phyloP scores from a whole-genome alignment of 2,329 filamentous ascomycete genomes.

The Graphilbum ipis-grandicollis region DNA sequence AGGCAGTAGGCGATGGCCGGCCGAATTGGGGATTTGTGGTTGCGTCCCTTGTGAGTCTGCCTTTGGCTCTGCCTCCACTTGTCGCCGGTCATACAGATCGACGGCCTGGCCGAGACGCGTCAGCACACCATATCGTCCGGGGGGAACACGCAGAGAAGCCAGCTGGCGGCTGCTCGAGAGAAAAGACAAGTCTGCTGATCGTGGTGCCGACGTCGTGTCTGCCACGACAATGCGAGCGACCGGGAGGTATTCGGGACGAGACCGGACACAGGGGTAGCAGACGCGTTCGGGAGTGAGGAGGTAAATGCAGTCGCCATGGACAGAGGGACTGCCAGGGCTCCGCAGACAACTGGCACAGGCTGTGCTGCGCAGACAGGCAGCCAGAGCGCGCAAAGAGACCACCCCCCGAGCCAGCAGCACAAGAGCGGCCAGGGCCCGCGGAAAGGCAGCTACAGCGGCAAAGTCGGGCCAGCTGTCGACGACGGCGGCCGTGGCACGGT shows the following conservation, averaged over 20 bases:
- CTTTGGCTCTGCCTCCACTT: background rate
- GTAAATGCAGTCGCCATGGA: constrained; percentile 9
- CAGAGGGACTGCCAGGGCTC: too few relatives aligned
- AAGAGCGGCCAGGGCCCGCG: constrained; percentile 7
- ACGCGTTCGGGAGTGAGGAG: constrained; percentile 8
- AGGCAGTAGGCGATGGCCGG: too few relatives aligned
- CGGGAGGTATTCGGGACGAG: constrained; percentile 7
- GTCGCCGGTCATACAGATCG: constrained; percentile 6
- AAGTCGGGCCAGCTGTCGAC: constrained; percentile 7
- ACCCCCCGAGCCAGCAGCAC: constrained; percentile 2
- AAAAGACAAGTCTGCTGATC: background rate
- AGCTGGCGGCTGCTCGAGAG: background rate
- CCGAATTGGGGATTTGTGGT: too few relatives aligned
- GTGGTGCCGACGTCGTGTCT: background rate
- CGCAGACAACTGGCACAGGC: constrained; percentile 6
- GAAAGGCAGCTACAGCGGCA: constrained; percentile 7
- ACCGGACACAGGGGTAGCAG: constrained; percentile 9
- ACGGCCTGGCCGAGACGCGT: constrained; percentile 4
- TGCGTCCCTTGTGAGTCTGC: background rate
- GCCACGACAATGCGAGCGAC: constrained; percentile 1
- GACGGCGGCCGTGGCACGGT: constrained; percentile 4
- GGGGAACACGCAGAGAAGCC: constrained; percentile 4
- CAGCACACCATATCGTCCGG: constrained; percentile 8
- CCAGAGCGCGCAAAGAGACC: constrained; percentile 4
- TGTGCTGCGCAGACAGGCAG: constrained; percentile 5